These are phyloP conservation scores for Pythium pyrilobum DNA, from an alignment of 352 stramenopile genomes.

Conservation along the genomic window DNA sequence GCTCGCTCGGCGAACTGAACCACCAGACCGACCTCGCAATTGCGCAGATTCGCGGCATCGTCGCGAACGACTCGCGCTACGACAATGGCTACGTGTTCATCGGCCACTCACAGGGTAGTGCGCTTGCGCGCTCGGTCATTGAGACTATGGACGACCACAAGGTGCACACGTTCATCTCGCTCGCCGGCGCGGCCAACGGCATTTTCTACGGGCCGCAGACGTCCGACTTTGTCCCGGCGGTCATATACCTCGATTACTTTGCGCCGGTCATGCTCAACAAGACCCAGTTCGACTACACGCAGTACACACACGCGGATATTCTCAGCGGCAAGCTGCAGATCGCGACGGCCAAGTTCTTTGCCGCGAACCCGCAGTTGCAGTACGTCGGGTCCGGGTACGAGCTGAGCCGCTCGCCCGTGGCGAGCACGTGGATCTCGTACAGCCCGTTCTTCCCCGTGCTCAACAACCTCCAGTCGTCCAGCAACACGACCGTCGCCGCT, in stretches of 20 bases:
- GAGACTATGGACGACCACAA: slow-evolving; percentile 45
- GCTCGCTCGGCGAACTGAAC: slow-evolving; percentile 23
- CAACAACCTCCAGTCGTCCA: slow-evolving; percentile 26
- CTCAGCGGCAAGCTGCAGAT: slow-evolving; percentile 27
- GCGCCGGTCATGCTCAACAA: slow-evolving; percentile 2
- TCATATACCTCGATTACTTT: slow-evolving; percentile 24
- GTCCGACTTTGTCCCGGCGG: slow-evolving; percentile 18
- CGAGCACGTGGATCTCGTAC: slow-evolving; percentile 16
- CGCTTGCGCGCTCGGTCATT: slow-evolving; percentile 29
- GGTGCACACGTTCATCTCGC: slow-evolving; percentile 31
- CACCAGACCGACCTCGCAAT: slow-evolving; percentile 32
- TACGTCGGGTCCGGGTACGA: slow-evolving; percentile 28
- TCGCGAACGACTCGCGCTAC: slow-evolving; percentile 19
- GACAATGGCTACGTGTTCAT: slow-evolving; percentile 39
- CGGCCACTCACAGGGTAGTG: slow-evolving; percentile 32
- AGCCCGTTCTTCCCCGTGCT: slow-evolving; percentile 14
- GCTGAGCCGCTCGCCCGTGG: slow-evolving; percentile 27
- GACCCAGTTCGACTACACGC: not conserved
- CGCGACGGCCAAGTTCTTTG: slow-evolving; percentile 21
- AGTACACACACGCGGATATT: slow-evolving; percentile 19
- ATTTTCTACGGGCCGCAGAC: slow-evolving; percentile 38
- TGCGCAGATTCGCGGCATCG: slow-evolving; percentile 26
- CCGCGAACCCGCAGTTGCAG: slow-evolving; percentile 23
- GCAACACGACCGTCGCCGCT: slow-evolving; percentile 16
- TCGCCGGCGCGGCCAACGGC: slow-evolving; percentile 38